Conservation (phyloP, 345 rosid species). For the Raphanus sativus region DNA sequence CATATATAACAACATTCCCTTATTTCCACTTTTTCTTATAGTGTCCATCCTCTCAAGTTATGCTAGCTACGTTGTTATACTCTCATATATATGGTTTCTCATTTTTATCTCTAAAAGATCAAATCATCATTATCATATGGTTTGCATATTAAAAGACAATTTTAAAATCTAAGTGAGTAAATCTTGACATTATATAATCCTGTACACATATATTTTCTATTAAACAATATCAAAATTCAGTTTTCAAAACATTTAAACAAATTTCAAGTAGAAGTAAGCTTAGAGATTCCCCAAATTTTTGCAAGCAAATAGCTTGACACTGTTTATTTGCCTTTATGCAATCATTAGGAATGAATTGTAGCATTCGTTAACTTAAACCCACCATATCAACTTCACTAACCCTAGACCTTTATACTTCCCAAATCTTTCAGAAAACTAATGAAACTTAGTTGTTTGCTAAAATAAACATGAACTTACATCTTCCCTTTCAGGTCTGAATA, state of each 20-base stretch:
- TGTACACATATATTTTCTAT: background rate
- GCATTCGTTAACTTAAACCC: constrained; percentile 46
- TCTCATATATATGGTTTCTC: no score
- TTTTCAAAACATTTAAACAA: background rate
- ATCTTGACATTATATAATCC: background rate
- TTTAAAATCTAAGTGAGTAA: background rate
- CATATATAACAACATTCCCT: no score
- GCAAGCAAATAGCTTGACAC: background rate
- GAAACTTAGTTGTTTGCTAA: background rate
- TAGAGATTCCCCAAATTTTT: background rate
- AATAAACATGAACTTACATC: background rate
- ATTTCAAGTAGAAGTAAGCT: constrained; percentile 5
- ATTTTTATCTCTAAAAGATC: no score
- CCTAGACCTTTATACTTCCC: background rate
- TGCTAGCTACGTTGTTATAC: no score
- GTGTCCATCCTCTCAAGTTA: no score
- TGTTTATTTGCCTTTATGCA: background rate
- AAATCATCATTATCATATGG: no score
- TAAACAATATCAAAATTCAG: background rate
- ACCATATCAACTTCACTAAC: constrained; percentile 15
- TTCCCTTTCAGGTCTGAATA: background rate
- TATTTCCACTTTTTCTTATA: no score
- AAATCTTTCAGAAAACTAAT: background rate
- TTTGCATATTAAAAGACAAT: no score
- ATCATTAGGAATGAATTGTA: background rate